A percentile compares a stretch with the other conserved stretches of the same genome.
phyloP scores from a whole-genome alignment of 2,329 filamentous ascomycete genomes.

The Trichophyton simii region DNA sequence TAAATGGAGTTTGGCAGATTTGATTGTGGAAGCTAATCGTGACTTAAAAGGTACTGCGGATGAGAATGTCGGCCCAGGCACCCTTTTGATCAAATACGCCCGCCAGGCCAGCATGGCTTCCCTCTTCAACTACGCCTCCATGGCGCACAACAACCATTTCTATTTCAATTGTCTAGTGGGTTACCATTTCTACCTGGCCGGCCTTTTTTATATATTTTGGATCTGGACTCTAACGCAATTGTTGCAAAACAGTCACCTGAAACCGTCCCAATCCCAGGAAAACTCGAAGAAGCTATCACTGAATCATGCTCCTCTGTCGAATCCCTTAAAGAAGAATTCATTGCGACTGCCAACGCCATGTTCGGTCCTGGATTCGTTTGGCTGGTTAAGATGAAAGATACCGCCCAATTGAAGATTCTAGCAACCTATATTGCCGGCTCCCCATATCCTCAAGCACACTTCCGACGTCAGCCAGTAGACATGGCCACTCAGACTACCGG shows the following conservation, averaged over 20 bases:
- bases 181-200: slow-evolving; percentile 27
- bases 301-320: slow-evolving; percentile 69
- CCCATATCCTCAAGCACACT: slow-evolving; percentile 75
- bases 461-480: slow-evolving; percentile 49
- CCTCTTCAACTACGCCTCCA: slow-evolving; percentile 91
- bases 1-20: neutral
- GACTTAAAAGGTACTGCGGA: slow-evolving; percentile 46
- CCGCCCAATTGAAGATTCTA: slow-evolving; percentile 52
- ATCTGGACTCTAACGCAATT: neutral
- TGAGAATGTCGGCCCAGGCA: slow-evolving; percentile 49
- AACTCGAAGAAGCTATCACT: slow-evolving; percentile 49
- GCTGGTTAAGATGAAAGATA: slow-evolving; percentile 55
- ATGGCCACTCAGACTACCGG: slow-evolving; percentile 31
- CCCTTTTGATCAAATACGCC: slow-evolving; percentile 61
- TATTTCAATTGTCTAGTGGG: slow-evolving; percentile 38
- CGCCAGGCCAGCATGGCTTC: slow-evolving; percentile 65
- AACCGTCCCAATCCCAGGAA: slow-evolving; percentile 41
- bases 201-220: neutral
- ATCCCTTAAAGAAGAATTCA: slow-evolving; percentile 65
- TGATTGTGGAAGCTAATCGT: neutral
- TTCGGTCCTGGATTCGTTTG: slow-evolving; percentile 96
- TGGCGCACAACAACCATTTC: slow-evolving; percentile 77
- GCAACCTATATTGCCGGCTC: slow-evolving; percentile 85
- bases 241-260: slow-evolving; percentile 26
- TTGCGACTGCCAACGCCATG: slow-evolving; percentile 74